phyloP scores from a whole-genome alignment of 257 asterid species.

The Nicotiana knightiana region DNA sequence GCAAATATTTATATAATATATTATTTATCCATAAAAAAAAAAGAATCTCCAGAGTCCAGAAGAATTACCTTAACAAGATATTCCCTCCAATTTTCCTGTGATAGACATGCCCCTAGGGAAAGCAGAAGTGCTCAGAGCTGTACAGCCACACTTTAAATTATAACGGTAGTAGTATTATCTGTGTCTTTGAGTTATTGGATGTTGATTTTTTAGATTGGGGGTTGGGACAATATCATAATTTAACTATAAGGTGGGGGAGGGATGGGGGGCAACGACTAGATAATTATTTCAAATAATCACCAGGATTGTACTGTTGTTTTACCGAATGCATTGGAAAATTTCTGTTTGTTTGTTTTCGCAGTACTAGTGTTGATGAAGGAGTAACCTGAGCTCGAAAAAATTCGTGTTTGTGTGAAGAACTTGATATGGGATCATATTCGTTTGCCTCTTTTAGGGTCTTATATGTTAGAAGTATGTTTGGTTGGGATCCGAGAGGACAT shows the following conservation, averaged over 20 bases:
- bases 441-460: slow-evolving; percentile 2
- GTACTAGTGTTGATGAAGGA: background rate
- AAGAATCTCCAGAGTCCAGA: background rate
- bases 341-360: background rate
- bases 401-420: background rate
- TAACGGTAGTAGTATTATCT: background rate
- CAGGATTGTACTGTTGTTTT: background rate
- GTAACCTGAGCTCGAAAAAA: background rate
- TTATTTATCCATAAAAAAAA: no score
- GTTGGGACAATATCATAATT: background rate
- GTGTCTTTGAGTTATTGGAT: background rate
- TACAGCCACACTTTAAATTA: background rate
- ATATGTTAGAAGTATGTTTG: background rate
- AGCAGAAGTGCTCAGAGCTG: background rate
- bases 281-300: no score
- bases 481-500: background rate
- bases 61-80: slow-evolving; percentile 2
- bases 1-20: no score
- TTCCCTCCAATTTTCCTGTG: background rate
- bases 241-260: background rate
- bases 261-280: background rate
- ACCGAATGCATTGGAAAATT: background rate
- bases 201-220: background rate
- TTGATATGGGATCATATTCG: background rate
- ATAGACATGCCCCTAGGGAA: background rate